A percentile compares a stretch with the other conserved stretches of the same genome.
These are phyloP conservation scores for Xylariaceae sp. DNA, from an alignment of 2,329 filamentous ascomycete genomes.

Conservation along the genomic window DNA sequence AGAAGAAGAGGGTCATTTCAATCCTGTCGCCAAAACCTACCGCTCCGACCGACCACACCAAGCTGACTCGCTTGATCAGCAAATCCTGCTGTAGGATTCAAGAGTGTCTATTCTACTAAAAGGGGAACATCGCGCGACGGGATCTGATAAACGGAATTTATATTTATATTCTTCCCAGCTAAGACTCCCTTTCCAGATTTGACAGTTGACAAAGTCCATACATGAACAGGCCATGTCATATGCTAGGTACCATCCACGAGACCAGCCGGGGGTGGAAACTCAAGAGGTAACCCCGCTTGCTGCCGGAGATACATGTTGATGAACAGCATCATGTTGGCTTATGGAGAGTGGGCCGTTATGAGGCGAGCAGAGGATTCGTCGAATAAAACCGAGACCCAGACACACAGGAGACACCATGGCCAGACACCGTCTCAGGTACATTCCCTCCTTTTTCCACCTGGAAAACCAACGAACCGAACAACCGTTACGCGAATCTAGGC, in stretches of 20 bases:
- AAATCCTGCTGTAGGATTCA: background rate
- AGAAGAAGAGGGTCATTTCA: background rate
- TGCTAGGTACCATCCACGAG: background rate
- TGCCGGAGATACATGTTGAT: constrained; percentile 6
- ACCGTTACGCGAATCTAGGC: constrained; percentile 12
- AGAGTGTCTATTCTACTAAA: background rate
- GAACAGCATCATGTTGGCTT: constrained; percentile 6
- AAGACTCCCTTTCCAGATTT: background rate
- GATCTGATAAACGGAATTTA: background rate
- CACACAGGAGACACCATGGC: constrained; percentile 2
- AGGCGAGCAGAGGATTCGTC: constrained; percentile 2
- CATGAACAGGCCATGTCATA: background rate
- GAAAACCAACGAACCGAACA: constrained; percentile 6
- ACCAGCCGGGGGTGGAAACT: constrained; percentile 6
- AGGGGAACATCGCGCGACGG: background rate
- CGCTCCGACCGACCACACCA: background rate
- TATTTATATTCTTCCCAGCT: too few relatives aligned
- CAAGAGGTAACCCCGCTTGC: constrained; percentile 8
- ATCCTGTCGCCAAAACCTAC: background rate
- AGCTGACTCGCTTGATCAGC: background rate
- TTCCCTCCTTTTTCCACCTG: constrained; percentile 10
- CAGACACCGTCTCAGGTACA: constrained; percentile 12
- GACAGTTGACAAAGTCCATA: constrained; percentile 2
- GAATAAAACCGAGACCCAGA: constrained; percentile 10
- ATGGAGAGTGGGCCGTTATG: constrained; percentile 8